These are phyloP conservation scores for Tylopilus rubrobrunneus DNA, from an alignment of 768 basidiomycete genomes.

Conservation along the genomic window DNA sequence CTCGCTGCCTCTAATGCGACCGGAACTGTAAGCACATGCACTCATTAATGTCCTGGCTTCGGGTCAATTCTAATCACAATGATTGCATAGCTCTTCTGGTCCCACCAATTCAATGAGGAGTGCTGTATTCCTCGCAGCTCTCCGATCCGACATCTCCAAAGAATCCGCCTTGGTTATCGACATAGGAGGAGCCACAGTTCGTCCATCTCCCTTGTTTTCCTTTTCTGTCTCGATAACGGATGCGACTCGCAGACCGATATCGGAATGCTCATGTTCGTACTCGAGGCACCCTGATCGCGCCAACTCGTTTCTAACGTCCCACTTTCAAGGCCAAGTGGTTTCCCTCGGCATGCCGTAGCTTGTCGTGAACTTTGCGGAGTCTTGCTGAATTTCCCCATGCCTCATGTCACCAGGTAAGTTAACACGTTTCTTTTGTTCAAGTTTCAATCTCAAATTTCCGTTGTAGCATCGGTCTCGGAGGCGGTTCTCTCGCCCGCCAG, in stretches of 20 bases:
- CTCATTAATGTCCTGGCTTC: too few species aligned
- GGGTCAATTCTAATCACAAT: too few species aligned
- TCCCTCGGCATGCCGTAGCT: slow-evolving; percentile 61
- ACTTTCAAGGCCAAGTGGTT: slow-evolving; percentile 42
- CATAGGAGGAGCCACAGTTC: slow-evolving; percentile 57
- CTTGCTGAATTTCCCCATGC: slow-evolving; percentile 58
- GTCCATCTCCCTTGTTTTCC: slow-evolving; percentile 12
- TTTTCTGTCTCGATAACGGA: slow-evolving; percentile 26
- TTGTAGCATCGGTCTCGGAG: slow-evolving; percentile 56
- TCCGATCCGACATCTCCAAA: slow-evolving; percentile 30
- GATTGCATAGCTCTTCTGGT: slow-evolving; percentile 22
- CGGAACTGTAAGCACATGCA: slow-evolving; percentile 13
- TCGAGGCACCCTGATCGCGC: neutral
- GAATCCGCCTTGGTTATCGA: slow-evolving; percentile 53
- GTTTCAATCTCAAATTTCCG: neutral
- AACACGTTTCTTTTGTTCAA: slow-evolving; percentile 2
- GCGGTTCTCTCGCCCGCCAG: slow-evolving; percentile 51
- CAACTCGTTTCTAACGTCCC: slow-evolving; percentile 9
- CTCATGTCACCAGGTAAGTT: slow-evolving; percentile 42
- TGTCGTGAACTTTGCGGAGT: slow-evolving; percentile 60
- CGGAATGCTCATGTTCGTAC: slow-evolving; percentile 47
- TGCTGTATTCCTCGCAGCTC: slow-evolving; percentile 54
- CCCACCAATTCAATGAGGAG: slow-evolving; percentile 72
- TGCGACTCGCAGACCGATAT: slow-evolving; percentile 14
- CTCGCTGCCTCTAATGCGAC: slow-evolving; percentile 86